These are phyloP conservation scores for Kazachstania kunashirensis DNA, from an alignment of 805 yeast species.

Conservation along the genomic window DNA sequence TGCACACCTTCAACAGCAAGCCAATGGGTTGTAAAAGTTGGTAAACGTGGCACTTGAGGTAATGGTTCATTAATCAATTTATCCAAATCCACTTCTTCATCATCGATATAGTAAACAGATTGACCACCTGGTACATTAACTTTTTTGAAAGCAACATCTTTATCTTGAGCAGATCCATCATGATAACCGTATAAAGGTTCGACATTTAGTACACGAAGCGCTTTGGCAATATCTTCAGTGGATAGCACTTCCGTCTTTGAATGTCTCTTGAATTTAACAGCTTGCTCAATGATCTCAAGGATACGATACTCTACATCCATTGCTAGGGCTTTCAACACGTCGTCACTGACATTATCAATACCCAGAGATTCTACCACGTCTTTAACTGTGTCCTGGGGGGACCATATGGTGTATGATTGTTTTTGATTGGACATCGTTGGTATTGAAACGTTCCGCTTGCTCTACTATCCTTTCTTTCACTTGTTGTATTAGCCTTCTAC, in stretches of 20 bases:
- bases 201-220: conserved; percentile 75
- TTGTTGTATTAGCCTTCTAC: not conserved
- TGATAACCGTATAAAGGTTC: conserved; percentile 93
- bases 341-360: conserved; percentile 67
- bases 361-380: conserved; percentile 95
- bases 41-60: conserved; percentile 88
- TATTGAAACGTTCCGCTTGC: too few relatives aligned
- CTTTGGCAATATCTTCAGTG: conserved; percentile 72
- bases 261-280: conserved; percentile 91
- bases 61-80: conserved; percentile 85
- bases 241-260: conserved; percentile 74
- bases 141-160: conserved; percentile 73
- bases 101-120: conserved; percentile 85
- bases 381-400: conserved; percentile 91
- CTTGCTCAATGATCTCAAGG: conserved; percentile 91
- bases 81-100: conserved; percentile 88
- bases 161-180: conserved; percentile 30
- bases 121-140: conserved; percentile 89
- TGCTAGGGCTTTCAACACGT: conserved; percentile 86
- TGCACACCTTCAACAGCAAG: conserved; percentile 97
- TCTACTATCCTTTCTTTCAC: too few relatives aligned
- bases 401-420: conserved; percentile 85
- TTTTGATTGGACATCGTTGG: conserved; percentile 24
- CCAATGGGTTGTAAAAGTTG: conserved; percentile 95
- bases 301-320: conserved; percentile 99